Base-by-base conservation (phyloP, 2,329 filamentous ascomycete genomes). In the Fusarium pseudocircinatum region DNA sequence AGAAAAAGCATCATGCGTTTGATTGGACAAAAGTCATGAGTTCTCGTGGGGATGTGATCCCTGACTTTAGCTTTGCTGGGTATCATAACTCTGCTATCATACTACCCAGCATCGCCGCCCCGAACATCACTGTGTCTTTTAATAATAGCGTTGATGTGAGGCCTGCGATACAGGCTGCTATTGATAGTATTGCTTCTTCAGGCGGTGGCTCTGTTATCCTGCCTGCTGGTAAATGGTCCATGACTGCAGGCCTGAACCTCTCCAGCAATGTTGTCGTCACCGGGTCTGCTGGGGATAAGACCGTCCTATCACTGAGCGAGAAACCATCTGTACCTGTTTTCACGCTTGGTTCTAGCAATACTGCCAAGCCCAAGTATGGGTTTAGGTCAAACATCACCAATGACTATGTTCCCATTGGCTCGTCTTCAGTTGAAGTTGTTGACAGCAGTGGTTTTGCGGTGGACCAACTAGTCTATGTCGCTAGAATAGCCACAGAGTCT, bases 1-100 rank as follows among this genome's bases (percentile, higher is more conserved):
- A 34, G 20, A 60, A 32, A 24, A 11, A 32, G 4, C 56, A 32
- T n/a, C 37, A 72, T 43, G 36, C 37, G 1, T 71, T 74, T 13
- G 68, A 75, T n/a, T 76, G 73, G 73, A 34, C 36, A 7, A 43
- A 28, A 15, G 56, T 76, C 15, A 44, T 34, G 20, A 74, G 24
- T 13, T 13, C 49, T 26, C 59, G 53, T 3, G 75, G 73, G 2
- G 75, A 77, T 32, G n/a, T 43, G 1, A 22, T 77, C 4, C 75
- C 75, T 3, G 75, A 77, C 39, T 77, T 77, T 14, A 77, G 75
- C 26, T 77, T 57, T 54, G 56, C 69, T 18, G 75, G 75, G 0
- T 77, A 77, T 20, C 75, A 65, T 20, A 61, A 50, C 22, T 77
- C 75, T 3, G 63, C 73, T 8, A 60, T 52, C 15, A 65, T 61